Base-by-base conservation (phyloP, 2,329 filamentous ascomycete genomes). In the Orbilia javanica region DNA sequence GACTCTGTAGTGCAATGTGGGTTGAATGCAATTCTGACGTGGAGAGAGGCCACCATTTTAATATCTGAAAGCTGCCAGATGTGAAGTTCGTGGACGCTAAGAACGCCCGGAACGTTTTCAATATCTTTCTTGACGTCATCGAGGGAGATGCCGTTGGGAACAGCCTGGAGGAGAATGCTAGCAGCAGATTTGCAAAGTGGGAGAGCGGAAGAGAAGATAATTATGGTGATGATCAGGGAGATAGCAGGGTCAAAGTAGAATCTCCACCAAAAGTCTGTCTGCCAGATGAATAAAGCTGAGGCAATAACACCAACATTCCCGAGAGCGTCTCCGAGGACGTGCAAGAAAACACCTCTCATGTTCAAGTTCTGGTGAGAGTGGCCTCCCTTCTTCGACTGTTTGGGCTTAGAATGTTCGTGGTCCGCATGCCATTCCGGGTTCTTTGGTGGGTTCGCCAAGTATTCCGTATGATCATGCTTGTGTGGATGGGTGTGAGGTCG, bases 21-120 rank as follows among this genome's bases (percentile, higher is more conserved):
- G 27, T 82, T 81, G 83, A 97, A 97, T 55, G 91, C 90, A 22
- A 99, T 92, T 84, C 97, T 93, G 52, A 99, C 91, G 83, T 99
- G 96, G 84, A 99, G 89, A 10, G 92, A 96, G 11, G 96, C 95
- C 42, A 99, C 92, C 36, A 97, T 87, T 86, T 97, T 97, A 65
- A 94, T 96, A 83, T 98, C 95, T 15, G 92, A 97, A 36, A 99
- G 88, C 84, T 98, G 95, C 96, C 96, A 99, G 79, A 99, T 94
- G 83, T 99, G 96, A 22, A 99, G 88, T 84, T 99, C 95, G 85
- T 99, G 96, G 83, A 94, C 97, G 83, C 92, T 93, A 79, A 96
- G 87, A 57, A 99, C 92, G 48, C 94, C 94, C 0, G 92, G 91
- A 4, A 99, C 89, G 15, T 89, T 86, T 83, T 94, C 89, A 67